Conservation (phyloP, 2,329 filamentous ascomycete species). For the Grosmannia clavigera region DNA sequence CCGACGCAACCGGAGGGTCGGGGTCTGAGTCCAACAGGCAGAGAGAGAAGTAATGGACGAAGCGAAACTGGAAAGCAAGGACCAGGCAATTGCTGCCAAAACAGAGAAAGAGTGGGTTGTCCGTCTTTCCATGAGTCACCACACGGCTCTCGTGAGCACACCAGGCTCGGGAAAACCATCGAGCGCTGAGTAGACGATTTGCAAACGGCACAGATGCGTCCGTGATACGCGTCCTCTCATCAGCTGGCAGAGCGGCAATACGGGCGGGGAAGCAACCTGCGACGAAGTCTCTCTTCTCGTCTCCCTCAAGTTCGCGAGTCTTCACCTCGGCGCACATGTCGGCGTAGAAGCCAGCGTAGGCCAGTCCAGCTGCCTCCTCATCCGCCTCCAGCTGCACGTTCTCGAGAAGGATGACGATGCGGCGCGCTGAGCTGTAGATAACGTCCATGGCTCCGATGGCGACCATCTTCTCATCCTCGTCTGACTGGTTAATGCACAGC, state of each 20-base stretch:
- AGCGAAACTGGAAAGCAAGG: constrained; percentile 15
- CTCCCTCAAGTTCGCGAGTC: constrained; percentile 5
- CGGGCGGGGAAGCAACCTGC: constrained; percentile 7
- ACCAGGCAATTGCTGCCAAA: constrained; percentile 9
- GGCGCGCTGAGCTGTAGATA: constrained; percentile 16
- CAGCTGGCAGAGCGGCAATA: constrained; percentile 1
- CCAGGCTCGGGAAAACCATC: constrained; percentile 15
- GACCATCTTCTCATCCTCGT: constrained; percentile 17
- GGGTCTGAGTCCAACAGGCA: constrained; percentile 3
- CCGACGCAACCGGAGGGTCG: neutral
- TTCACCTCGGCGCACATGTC: constrained; percentile 8
- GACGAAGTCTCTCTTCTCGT: constrained; percentile 9
- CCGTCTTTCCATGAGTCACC: constrained; percentile 7
- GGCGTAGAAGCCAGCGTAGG: constrained; percentile 11
- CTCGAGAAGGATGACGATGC: constrained; percentile 13
- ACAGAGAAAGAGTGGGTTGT: constrained; percentile 16
- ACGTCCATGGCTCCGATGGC: constrained; percentile 18
- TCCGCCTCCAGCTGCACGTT: constrained; percentile 12
- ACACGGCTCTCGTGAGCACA: constrained; percentile 16
- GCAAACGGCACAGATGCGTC: constrained; percentile 6
- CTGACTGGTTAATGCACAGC: constrained; percentile 18
- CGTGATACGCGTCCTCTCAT: neutral
- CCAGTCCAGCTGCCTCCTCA: constrained; percentile 10
- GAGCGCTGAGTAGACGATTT: constrained; percentile 10
- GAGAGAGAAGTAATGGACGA: constrained; percentile 11